phyloP scores from a whole-genome alignment of 306 rosid genomes.

The Cicer judaicum region DNA sequence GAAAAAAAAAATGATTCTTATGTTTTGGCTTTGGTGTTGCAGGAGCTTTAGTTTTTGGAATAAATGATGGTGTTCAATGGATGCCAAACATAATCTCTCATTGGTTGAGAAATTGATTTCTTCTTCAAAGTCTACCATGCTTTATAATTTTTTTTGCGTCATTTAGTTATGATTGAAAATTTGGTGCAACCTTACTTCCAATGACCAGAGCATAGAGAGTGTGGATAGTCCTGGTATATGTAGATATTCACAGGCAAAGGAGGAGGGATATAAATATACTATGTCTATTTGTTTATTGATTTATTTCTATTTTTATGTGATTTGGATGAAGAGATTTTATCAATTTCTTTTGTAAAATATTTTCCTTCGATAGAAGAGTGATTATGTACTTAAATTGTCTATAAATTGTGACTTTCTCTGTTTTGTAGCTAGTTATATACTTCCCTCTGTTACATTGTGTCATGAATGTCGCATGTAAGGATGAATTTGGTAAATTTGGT shows the following conservation, averaged over 20 bases:
- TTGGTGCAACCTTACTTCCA: background rate
- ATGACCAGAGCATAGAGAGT: background rate
- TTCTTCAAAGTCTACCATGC: constrained; percentile 1
- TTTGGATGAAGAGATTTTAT: background rate
- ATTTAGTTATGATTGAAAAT: background rate
- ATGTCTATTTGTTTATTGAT: constrained; percentile 1
- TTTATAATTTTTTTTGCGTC: constrained; percentile 2
- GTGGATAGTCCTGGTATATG: background rate
- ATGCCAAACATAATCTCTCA: constrained; percentile 30
- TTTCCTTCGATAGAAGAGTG: constrained; percentile 22
- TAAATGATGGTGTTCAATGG: constrained; percentile 38
- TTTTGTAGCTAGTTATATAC: background rate
- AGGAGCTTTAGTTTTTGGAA: constrained; percentile 69
- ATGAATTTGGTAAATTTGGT: too few relatives aligned
- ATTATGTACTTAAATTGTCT: background rate
- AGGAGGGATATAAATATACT: background rate
- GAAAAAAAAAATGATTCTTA: constrained; percentile 4
- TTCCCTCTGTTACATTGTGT: too few relatives aligned
- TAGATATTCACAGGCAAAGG: constrained; percentile 16
- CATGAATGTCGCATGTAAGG: too few relatives aligned
- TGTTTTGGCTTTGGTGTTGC: constrained; percentile 40
- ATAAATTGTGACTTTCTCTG: background rate
- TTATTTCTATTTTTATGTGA: constrained; percentile 24
- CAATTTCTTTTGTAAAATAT: constrained; percentile 30
- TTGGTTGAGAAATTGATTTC: constrained; percentile 26